Base-by-base conservation (phyloP, 208 protist genomes). In the Leishmania aethiopica region DNA sequence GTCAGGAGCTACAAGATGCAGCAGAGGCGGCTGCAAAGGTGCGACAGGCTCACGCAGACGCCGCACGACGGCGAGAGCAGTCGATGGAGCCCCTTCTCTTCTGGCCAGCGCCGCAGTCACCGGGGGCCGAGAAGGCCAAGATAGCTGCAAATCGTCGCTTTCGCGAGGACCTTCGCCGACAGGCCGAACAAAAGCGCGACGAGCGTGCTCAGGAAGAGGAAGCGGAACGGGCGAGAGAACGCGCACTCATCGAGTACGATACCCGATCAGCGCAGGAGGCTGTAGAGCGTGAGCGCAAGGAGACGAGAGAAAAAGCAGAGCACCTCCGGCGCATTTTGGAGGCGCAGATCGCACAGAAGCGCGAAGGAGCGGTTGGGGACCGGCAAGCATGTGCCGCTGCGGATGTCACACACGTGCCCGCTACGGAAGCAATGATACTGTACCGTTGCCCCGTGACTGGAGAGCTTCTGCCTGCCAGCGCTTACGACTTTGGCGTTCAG, bases 391-490 rank as follows among this genome's bases (percentile, higher is more conserved):
- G 57, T 45, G 59, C 40, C 7, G 32, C 67, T 60, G 11, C 53
- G 1, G 78, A 64, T 42, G 55, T 79, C 17, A 32, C 80, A 6
- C 66, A 53, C 57, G 77, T 62, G 1, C 66, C 77, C 6, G 80
- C 73, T 22, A 77, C 86, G n/a, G 73, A 87, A 25, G 72, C 49
- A 17, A 75, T 49, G 42, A 78, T 83, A 22, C 80, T 94, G 66
- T 96, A 94, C 47, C 86, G 91, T 28, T 96, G 93, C 75, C 93
- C 93, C 17, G 87, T 96, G 11, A 92, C 90, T 0, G 79, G 86
- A 22, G 69, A 87, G 2, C 79, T 96, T 32, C 72, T 96, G 19
- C 90, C 87, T 17, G 87, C 91, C 37, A 85, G 87, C 57, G 90
- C 89, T 19, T 96, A 93, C 80, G 90, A 91, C 51, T 89, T 93